phyloP scores from a whole-genome alignment of 1,284 basidiomycete genomes.

The Meira miltonrushii region DNA sequence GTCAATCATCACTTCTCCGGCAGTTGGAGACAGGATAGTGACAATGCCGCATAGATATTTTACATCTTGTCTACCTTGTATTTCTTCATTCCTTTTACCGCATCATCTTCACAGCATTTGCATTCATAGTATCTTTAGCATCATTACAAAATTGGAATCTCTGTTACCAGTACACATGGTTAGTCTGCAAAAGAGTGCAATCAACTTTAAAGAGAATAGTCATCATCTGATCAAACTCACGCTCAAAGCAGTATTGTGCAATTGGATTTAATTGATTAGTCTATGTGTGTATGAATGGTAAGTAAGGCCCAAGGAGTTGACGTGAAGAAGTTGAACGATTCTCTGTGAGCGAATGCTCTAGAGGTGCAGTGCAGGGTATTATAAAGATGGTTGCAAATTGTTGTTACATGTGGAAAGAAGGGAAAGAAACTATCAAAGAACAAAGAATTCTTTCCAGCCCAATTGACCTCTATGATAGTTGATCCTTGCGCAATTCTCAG shows the following conservation, averaged over 20 bases:
- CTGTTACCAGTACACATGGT: neutral
- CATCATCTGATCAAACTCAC: too few relatives aligned
- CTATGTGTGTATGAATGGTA: too few relatives aligned
- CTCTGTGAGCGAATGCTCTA: neutral
- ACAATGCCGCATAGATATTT: neutral
- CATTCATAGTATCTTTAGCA: neutral
- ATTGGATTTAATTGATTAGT: too few relatives aligned
- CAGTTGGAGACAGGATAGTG: slow-evolving; percentile 1
- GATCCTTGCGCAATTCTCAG: neutral
- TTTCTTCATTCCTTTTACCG: too few relatives aligned
- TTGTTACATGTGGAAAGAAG: too few relatives aligned
- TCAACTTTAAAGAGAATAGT: too few relatives aligned
- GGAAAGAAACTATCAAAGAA: neutral
- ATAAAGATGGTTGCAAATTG: neutral
- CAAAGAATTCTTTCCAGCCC: slow-evolving; percentile 7
- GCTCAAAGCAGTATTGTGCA: too few relatives aligned
- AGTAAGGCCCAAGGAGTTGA: neutral
- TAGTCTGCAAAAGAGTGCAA: too few relatives aligned
- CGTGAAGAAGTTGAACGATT: neutral
- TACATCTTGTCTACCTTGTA: too few relatives aligned
- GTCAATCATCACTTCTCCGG: slow-evolving; percentile 7
- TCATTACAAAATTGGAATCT: neutral
- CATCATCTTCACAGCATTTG: neutral
- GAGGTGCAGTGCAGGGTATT: neutral
- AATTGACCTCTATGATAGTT: neutral